phyloP scores from a whole-genome alignment of 371 early-diverging fungal genomes.

The Apophysomyces trapeziformis region DNA sequence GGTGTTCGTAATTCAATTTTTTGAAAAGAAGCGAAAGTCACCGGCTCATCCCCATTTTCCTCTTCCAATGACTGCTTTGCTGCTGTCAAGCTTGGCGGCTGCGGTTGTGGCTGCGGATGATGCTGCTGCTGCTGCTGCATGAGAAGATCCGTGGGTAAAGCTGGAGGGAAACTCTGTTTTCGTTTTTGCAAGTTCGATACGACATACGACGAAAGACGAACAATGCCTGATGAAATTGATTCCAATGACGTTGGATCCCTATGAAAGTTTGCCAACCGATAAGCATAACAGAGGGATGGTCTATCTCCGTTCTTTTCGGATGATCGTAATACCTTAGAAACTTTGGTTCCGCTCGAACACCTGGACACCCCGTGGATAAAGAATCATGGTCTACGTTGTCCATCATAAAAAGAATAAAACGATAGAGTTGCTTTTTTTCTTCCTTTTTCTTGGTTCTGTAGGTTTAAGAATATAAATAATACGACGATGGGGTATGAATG shows the following conservation, averaged over 20 bases:
- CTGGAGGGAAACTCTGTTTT: slow-evolving; percentile 42
- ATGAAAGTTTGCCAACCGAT: neutral
- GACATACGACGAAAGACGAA: slow-evolving; percentile 64
- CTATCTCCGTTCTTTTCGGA: neutral
- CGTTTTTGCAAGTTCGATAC: slow-evolving; percentile 50
- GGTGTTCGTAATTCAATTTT: slow-evolving; percentile 24
- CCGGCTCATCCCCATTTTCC: slow-evolving; percentile 29
- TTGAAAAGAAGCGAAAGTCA: slow-evolving; percentile 42
- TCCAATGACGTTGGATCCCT: slow-evolving; percentile 69
- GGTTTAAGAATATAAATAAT: neutral
- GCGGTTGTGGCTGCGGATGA: slow-evolving; percentile 21
- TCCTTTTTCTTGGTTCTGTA: neutral
- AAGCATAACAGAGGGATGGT: neutral
- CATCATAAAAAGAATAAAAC: neutral
- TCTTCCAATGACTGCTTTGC: slow-evolving; percentile 9
- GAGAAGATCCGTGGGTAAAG: slow-evolving; percentile 40
- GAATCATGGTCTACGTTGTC: slow-evolving; percentile 10
- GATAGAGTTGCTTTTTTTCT: neutral
- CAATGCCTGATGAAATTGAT: slow-evolving; percentile 60
- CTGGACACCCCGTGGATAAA: slow-evolving; percentile 30
- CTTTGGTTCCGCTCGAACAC: slow-evolving; percentile 56
- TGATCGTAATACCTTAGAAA: slow-evolving; percentile 38
- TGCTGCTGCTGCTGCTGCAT: slow-evolving; percentile 24
- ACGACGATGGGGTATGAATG: slow-evolving; percentile 1
- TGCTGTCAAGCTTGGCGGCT: too few species aligned